These are phyloP conservation scores for Cyberlindnera samutprakarnensis DNA, from an alignment of 805 yeast species.

Conservation along the genomic window DNA sequence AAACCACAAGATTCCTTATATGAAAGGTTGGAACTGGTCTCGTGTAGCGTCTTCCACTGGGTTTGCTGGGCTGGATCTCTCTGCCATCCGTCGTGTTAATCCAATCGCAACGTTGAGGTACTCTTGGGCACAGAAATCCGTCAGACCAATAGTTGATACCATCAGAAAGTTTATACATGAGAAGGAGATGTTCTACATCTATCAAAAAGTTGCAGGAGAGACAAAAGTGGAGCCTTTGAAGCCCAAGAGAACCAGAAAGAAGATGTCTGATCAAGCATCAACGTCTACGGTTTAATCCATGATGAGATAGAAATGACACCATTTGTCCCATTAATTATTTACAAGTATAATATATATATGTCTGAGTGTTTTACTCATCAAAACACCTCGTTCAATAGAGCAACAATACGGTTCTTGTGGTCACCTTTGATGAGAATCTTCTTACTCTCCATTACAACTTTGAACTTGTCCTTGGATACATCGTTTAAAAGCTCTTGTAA, in stretches of 20 bases:
- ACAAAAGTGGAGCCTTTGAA: background rate
- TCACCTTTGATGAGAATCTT: constrained; percentile 30
- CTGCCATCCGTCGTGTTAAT: constrained; percentile 8
- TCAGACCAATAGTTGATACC: constrained; percentile 9
- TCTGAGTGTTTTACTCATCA: no score
- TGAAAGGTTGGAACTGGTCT: constrained; percentile 35
- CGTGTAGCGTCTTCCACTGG: constrained; percentile 31
- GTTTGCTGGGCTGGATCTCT: constrained; percentile 32
- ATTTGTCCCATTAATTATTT: no score
- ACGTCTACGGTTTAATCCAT: no score
- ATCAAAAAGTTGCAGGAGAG: constrained; percentile 8
- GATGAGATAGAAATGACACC: no score
- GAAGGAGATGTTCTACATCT: constrained; percentile 9
- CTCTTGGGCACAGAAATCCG: constrained; percentile 6
- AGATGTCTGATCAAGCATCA: no score
- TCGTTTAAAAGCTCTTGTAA: constrained; percentile 43
- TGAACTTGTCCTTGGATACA: constrained; percentile 39
- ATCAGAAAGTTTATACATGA: constrained; percentile 9
- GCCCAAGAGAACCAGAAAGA: constrained; percentile 1
- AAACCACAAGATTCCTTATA: constrained; percentile 15
- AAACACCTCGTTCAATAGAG: constrained; percentile 14
- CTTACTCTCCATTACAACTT: constrained; percentile 41
- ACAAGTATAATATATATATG: no score
- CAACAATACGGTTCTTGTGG: constrained; percentile 14
- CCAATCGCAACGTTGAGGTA: constrained; percentile 4